Percentiles rank a stretch among this genome's conserved stretches.
These are phyloP conservation scores for Cardamine chenopodiifolia DNA, from an alignment of 345 rosid species.

Conservation along the genomic window DNA sequence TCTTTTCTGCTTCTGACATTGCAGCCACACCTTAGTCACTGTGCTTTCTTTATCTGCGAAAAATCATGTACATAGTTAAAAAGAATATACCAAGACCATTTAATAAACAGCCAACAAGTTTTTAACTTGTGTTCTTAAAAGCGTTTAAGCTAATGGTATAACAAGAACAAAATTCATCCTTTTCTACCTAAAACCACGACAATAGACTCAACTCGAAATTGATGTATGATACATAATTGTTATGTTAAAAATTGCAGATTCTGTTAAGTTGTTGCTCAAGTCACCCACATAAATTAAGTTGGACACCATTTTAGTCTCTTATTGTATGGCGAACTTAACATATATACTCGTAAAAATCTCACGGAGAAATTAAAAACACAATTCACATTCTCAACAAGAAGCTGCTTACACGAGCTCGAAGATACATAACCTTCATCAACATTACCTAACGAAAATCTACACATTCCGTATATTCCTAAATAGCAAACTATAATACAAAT, in stretches of 20 bases:
- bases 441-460: too few relatives aligned
- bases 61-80: neutral
- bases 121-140: neutral
- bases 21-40: conserved; percentile 34
- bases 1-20: conserved; percentile 46
- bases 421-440: too few relatives aligned
- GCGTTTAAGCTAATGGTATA: neutral
- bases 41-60: neutral
- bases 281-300: too few relatives aligned
- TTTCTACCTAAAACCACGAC: neutral
- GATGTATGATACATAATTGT: neutral
- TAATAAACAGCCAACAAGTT: neutral
- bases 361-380: too few relatives aligned
- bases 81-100: neutral
- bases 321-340: too few relatives aligned
- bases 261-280: neutral
- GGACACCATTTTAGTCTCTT: too few relatives aligned
- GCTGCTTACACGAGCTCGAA: too few relatives aligned
- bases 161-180: neutral
- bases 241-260: neutral
- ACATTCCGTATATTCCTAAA: too few relatives aligned
- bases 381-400: too few relatives aligned
- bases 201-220: neutral
- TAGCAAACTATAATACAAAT: too few relatives aligned
- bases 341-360: too few relatives aligned